Evolutionary conservation across 176 grass and related monocot species (phyloP).

Genomic region (Carex myosuroides): DNA sequence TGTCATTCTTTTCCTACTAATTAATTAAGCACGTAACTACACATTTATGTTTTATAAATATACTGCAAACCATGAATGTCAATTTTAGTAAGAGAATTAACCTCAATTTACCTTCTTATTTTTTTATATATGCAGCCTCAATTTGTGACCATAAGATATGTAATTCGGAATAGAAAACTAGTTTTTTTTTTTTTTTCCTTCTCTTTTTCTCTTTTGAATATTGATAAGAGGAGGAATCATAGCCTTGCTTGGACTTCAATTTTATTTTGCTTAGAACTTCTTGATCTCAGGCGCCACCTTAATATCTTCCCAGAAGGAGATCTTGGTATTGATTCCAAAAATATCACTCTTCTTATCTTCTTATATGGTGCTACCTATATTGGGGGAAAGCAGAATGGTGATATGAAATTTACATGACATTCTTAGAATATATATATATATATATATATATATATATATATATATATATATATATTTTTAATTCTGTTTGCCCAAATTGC

Average conservation of each 20-base stretch:
- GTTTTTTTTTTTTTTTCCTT: background rate
- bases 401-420: background rate
- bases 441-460: too few relatives aligned
- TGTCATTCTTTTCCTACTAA: background rate
- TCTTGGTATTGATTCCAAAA: slow-evolving; percentile 43
- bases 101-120: background rate
- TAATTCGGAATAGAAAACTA: background rate
- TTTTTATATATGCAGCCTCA: background rate
- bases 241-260: slow-evolving; percentile 22
- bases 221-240: slow-evolving; percentile 3
- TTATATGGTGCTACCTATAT: slow-evolving; percentile 49
- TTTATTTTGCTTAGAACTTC: background rate
- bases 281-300: slow-evolving; percentile 32
- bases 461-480: background rate
- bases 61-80: background rate
- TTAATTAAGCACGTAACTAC: background rate
- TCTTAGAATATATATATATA: background rate
- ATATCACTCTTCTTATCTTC: slow-evolving; percentile 46
- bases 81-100: background rate
- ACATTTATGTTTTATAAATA: background rate
- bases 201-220: background rate
- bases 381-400: background rate
- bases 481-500: background rate
- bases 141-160: background rate
- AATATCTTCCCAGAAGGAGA: slow-evolving; percentile 54